These are phyloP conservation scores for Cajanus cajan DNA, from an alignment of 306 rosid genomes.

Conservation along the genomic window DNA sequence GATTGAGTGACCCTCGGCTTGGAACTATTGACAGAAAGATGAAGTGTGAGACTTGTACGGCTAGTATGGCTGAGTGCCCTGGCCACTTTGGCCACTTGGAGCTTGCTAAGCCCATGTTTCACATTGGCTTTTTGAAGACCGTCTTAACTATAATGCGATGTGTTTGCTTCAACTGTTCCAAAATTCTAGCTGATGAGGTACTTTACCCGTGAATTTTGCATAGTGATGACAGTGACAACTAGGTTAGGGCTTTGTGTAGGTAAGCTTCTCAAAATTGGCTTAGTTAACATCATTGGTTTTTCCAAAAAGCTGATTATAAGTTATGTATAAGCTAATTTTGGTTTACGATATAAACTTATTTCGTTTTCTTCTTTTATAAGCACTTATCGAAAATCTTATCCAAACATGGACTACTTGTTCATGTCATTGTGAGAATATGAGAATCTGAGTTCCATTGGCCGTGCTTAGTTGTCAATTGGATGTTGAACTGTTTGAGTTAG, in stretches of 20 bases:
- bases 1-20: conserved; percentile 87
- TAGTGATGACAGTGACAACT: background rate
- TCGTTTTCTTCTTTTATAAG: too few relatives aligned
- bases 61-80: conserved; percentile 96
- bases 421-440: background rate
- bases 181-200: conserved; percentile 90
- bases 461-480: background rate
- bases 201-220: background rate
- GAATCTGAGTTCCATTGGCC: background rate
- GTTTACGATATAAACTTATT: too few relatives aligned
- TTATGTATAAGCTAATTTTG: too few relatives aligned
- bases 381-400: too few relatives aligned
- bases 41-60: conserved; percentile 97
- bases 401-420: background rate
- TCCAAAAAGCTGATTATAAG: too few relatives aligned
- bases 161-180: conserved; percentile 96
- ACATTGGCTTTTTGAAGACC: conserved; percentile 88
- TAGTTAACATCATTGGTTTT: too few relatives aligned
- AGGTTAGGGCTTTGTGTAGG: too few relatives aligned
- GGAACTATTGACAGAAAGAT: conserved; percentile 92
- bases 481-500: background rate
- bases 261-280: too few relatives aligned
- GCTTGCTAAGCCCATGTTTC: conserved; percentile 98
- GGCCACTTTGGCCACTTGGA: conserved; percentile 97
- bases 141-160: conserved; percentile 80